Percentiles rank a stretch among this genome's conserved stretches.
Evolutionary conservation across 805 yeast species (phyloP).

Genomic region (Saturnispora diversa): DNA sequence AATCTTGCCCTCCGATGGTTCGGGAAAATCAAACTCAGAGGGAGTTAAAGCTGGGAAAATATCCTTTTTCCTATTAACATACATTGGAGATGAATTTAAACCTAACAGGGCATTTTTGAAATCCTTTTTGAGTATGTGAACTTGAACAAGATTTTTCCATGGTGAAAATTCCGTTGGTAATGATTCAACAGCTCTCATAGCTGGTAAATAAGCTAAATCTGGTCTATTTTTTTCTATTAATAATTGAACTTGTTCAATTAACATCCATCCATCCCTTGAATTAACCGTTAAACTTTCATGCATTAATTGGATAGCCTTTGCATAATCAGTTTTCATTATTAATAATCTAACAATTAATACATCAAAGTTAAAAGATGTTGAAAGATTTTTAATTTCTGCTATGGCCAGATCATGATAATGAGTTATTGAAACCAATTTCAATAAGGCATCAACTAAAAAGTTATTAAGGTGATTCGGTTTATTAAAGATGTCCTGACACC

Average conservation of each 20-base stretch:
- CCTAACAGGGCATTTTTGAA: constrained; percentile 54
- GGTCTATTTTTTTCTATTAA: constrained; percentile 46
- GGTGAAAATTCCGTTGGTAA: constrained; percentile 71
- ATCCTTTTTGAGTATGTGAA: constrained; percentile 50
- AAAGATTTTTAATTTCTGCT: constrained; percentile 27
- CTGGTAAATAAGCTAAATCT: constrained; percentile 49
- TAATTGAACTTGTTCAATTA: constrained; percentile 57
- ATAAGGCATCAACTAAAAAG: constrained; percentile 44
- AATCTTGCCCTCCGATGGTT: constrained; percentile 47
- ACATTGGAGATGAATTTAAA: constrained; percentile 71
- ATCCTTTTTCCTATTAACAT: constrained; percentile 40
- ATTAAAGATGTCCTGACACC: constrained; percentile 31
- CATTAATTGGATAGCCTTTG: constrained; percentile 39
- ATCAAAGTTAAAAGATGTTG: constrained; percentile 19
- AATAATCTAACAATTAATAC: constrained; percentile 38
- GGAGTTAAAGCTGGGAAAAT: constrained; percentile 36
- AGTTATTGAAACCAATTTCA: constrained; percentile 34
- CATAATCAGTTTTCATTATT: constrained; percentile 36
- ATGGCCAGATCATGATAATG: constrained; percentile 35
- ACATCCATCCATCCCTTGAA: constrained; percentile 50
- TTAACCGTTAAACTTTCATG: constrained; percentile 32
- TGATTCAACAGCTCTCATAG: constrained; percentile 52
- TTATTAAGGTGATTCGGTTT: constrained; percentile 38
- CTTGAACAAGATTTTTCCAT: constrained; percentile 60
- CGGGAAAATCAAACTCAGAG: constrained; percentile 38